phyloP scores from a whole-genome alignment of 2,329 filamentous ascomycete genomes.

The Fusarium annulatum region DNA sequence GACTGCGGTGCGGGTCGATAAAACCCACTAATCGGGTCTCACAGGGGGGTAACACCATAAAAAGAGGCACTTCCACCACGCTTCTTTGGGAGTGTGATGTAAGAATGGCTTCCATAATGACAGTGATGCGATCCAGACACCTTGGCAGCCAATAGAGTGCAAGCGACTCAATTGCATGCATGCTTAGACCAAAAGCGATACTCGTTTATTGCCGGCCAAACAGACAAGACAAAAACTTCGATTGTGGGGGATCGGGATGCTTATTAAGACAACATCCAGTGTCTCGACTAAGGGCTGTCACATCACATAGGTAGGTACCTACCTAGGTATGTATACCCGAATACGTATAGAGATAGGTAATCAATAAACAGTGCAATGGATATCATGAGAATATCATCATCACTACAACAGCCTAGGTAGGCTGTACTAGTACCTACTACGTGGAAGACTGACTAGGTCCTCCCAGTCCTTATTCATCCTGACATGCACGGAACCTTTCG shows the following conservation, averaged over 20 bases:
- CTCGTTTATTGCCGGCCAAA: slow-evolving; percentile 21
- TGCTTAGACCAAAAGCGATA: neutral
- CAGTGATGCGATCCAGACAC: slow-evolving; percentile 34
- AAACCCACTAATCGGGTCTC: neutral
- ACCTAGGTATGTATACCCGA: neutral
- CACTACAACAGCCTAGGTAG: neutral
- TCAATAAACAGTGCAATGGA: neutral
- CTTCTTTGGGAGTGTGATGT: slow-evolving; percentile 5
- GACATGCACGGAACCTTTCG: slow-evolving; percentile 33
- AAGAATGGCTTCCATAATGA: neutral
- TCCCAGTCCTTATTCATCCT: neutral
- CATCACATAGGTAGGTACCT: neutral
- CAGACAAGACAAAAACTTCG: neutral
- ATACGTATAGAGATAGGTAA: neutral
- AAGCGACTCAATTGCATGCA: slow-evolving; percentile 9
- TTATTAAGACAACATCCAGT: neutral
- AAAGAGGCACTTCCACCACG: neutral
- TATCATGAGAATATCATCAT: neutral
- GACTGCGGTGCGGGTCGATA: neutral
- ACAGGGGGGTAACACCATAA: neutral
- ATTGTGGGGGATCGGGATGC: neutral
- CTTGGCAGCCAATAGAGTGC: slow-evolving; percentile 29
- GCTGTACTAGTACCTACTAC: neutral
- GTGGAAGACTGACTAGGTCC: neutral
- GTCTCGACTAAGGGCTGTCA: neutral